Evolutionary conservation across 2,329 filamentous ascomycete genomes (phyloP).

Genomic region (Colletotrichum zoysiae): DNA sequence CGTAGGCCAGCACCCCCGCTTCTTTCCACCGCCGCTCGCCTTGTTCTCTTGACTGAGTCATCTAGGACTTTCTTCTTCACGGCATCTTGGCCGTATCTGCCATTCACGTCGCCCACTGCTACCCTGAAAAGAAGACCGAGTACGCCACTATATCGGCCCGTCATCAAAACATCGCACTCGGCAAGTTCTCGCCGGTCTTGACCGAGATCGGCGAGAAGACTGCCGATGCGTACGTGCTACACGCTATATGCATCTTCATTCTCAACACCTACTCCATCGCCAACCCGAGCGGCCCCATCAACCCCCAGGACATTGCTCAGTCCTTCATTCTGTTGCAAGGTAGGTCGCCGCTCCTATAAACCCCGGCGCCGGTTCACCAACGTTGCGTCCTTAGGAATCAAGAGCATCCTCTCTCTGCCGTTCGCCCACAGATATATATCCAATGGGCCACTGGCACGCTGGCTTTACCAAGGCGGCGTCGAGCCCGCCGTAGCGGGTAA

Average conservation of each 20-base stretch:
- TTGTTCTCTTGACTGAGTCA: neutral
- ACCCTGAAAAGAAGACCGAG: slow-evolving; percentile 37
- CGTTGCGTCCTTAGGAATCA: slow-evolving; percentile 23
- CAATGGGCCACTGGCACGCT: slow-evolving; percentile 34
- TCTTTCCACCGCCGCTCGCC: no score
- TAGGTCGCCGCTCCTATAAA: neutral
- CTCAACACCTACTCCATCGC: slow-evolving; percentile 43
- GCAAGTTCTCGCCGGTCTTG: slow-evolving; percentile 40
- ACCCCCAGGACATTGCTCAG: slow-evolving; percentile 41
- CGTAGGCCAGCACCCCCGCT: neutral
- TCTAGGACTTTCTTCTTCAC: slow-evolving; percentile 43
- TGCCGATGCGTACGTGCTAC: slow-evolving; percentile 43
- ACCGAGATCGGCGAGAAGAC: slow-evolving; percentile 42
- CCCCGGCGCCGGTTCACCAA: neutral
- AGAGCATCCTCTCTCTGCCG: slow-evolving; percentile 38
- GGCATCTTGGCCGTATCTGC: slow-evolving; percentile 43
- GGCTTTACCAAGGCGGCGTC: slow-evolving; percentile 37
- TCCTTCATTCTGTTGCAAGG: slow-evolving; percentile 43
- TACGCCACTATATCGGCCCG: slow-evolving; percentile 40
- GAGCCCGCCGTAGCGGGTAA: slow-evolving; percentile 24
- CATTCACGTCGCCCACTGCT: slow-evolving; percentile 39
- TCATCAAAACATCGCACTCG: slow-evolving; percentile 42
- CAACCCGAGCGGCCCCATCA: slow-evolving; percentile 26
- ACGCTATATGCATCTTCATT: slow-evolving; percentile 43
- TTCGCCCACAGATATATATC: slow-evolving; percentile 31